Percentiles rank a stretch among this genome's conserved stretches.
phyloP scores from a whole-genome alignment of 805 yeast species.

The Phaffomyces thermotolerans region DNA sequence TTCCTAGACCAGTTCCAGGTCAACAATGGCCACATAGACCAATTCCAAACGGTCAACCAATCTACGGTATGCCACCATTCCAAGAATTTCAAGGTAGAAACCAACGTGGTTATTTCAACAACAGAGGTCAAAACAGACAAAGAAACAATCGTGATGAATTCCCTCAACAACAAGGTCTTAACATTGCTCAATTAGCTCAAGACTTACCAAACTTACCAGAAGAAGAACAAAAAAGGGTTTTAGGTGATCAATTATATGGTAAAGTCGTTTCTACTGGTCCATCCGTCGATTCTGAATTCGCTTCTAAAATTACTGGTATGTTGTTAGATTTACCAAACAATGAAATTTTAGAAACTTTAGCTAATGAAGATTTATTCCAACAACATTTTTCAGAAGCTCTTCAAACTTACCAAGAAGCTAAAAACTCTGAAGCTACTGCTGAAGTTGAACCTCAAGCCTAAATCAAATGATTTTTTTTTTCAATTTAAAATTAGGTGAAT shows the following conservation, averaged over 20 bases:
- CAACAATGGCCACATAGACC: constrained; percentile 52
- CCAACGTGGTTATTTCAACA: constrained; percentile 37
- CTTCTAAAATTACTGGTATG: constrained; percentile 99
- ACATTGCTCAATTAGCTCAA: constrained; percentile 46
- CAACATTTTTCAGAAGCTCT: constrained; percentile 91
- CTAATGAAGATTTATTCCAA: constrained; percentile 83
- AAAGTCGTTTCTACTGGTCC: constrained; percentile 81
- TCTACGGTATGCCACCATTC: constrained; percentile 82
- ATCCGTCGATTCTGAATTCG: constrained; percentile 88
- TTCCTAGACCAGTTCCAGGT: constrained; percentile 56
- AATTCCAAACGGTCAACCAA: constrained; percentile 80
- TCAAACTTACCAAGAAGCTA: constrained; percentile 88
- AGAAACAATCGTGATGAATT: constrained; percentile 27
- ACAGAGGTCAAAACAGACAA: constrained; percentile 35
- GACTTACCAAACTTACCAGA: constrained; percentile 60
- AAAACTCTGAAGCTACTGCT: constrained; percentile 32
- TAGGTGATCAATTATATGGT: constrained; percentile 96
- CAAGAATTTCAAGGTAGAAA: constrained; percentile 51
- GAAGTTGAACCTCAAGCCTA: constrained; percentile 12
- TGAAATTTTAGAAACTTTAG: constrained; percentile 82
- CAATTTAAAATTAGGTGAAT: constrained; percentile 2
- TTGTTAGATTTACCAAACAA: constrained; percentile 89
- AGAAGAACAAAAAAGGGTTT: constrained; percentile 92
- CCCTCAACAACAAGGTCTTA: constrained; percentile 16
- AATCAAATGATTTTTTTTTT: background rate